Evolutionary conservation across 371 early-diverging fungal genomes (phyloP).

Genomic region (Lichtheimia corymbifera): DNA sequence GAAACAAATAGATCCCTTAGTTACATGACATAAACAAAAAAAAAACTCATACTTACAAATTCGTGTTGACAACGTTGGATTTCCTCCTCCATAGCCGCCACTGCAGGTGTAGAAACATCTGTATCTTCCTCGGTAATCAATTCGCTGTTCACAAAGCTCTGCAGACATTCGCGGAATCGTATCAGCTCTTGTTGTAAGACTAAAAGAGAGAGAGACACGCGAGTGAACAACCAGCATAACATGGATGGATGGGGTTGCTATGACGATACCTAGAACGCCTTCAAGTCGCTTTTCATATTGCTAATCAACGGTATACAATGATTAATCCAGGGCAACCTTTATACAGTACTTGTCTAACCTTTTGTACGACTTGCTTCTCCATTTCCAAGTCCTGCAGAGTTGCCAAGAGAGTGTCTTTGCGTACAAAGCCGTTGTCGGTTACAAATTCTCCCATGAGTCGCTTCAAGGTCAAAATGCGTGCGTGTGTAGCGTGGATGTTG

Average conservation of each 20-base stretch:
- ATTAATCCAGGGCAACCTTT: neutral
- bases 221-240: neutral
- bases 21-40: neutral
- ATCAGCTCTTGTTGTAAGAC: constrained; percentile 13
- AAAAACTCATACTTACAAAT: constrained; percentile 21
- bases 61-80: constrained; percentile 37
- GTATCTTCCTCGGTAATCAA: constrained; percentile 23
- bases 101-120: constrained; percentile 39
- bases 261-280: constrained; percentile 17
- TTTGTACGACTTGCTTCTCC: constrained; percentile 15
- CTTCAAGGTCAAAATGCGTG: constrained; percentile 10
- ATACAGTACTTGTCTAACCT: constrained; percentile 8
- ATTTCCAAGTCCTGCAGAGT: constrained; percentile 11
- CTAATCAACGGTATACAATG: constrained; percentile 9
- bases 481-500: constrained; percentile 6
- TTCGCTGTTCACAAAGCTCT: constrained; percentile 30
- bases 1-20: neutral
- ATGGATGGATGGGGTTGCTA: neutral
- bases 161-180: constrained; percentile 9
- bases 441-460: constrained; percentile 25
- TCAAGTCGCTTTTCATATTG: constrained; percentile 21
- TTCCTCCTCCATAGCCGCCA: constrained; percentile 41
- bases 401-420: neutral
- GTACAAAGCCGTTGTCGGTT: constrained; percentile 9
- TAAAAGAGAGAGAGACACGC: neutral